Conservation (phyloP, 225 moss, liverwort and hornwort species). For the Rhytidiadelphus loreus region DNA sequence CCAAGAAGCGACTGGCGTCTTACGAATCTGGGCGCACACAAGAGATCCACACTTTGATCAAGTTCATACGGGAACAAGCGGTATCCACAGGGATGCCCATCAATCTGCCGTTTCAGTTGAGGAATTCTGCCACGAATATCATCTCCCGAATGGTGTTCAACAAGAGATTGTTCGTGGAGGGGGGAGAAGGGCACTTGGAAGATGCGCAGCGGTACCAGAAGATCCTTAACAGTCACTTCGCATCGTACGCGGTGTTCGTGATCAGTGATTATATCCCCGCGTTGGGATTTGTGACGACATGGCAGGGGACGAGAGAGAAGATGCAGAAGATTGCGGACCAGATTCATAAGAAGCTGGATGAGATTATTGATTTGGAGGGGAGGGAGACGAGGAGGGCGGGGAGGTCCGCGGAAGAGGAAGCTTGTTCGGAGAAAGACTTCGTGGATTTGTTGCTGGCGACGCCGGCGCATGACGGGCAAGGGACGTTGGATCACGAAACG, state of each 20-base stretch:
- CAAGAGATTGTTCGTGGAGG: slow-evolving; percentile 35
- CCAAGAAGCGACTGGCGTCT: slow-evolving; percentile 21
- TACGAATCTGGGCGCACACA: slow-evolving; percentile 19
- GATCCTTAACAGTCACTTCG: slow-evolving; percentile 11
- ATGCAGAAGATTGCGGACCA: slow-evolving; percentile 5
- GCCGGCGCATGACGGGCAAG: slow-evolving; percentile 27
- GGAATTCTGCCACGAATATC: slow-evolving; percentile 21
- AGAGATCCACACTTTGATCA: slow-evolving; percentile 20
- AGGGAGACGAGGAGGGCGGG: background rate
- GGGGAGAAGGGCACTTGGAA: background rate
- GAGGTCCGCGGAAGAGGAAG: background rate
- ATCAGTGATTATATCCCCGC: slow-evolving; percentile 30
- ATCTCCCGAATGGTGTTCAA: slow-evolving; percentile 53
- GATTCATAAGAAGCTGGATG: slow-evolving; percentile 18
- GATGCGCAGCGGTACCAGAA: slow-evolving; percentile 35
- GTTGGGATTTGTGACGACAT: slow-evolving; percentile 12
- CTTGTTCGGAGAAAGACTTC: slow-evolving; percentile 28
- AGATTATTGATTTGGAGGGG: slow-evolving; percentile 20
- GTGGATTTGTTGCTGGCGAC: slow-evolving; percentile 53
- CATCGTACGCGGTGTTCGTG: slow-evolving; percentile 15
- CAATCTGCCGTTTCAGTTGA: slow-evolving; percentile 20
- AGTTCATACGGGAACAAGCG: background rate
- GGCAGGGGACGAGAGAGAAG: slow-evolving; percentile 6
- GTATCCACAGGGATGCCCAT: background rate
- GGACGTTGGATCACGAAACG: slow-evolving; percentile 28